Evolutionary conservation across 1,284 basidiomycete genomes (phyloP).

Genomic region (Ceratorhiza oryzae-sativae): DNA sequence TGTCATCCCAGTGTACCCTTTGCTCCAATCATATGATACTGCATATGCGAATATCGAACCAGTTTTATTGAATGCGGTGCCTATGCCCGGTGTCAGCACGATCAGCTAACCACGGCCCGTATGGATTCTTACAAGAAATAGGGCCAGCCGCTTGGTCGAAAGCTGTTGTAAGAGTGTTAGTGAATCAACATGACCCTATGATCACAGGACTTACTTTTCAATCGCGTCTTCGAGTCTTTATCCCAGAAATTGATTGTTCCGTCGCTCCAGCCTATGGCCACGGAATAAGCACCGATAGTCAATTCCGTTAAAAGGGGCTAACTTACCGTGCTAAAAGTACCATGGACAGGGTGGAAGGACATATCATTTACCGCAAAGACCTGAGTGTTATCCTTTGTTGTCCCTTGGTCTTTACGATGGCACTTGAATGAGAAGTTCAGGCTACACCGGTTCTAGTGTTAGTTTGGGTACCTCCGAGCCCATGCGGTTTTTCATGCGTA

Average conservation of each 20-base stretch:
- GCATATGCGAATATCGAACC: slow-evolving; percentile 55
- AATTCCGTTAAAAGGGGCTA: slow-evolving; percentile 45
- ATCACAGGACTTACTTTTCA: slow-evolving; percentile 73
- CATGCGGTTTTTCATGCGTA: slow-evolving; percentile 50
- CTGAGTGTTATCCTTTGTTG: slow-evolving; percentile 74
- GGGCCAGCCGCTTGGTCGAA: slow-evolving; percentile 74
- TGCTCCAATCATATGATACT: slow-evolving; percentile 86
- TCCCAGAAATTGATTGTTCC: slow-evolving; percentile 68
- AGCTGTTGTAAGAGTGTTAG: slow-evolving; percentile 54
- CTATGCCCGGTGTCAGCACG: slow-evolving; percentile 43
- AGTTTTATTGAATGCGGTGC: slow-evolving; percentile 82
- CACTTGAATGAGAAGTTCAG: slow-evolving; percentile 97
- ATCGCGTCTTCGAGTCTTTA: slow-evolving; percentile 84
- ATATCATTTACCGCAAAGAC: slow-evolving; percentile 94
- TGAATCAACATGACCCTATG: slow-evolving; percentile 1
- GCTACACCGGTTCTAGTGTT: slow-evolving; percentile 51
- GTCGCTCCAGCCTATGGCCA: slow-evolving; percentile 36
- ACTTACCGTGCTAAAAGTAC: slow-evolving; percentile 95
- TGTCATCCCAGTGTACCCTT: slow-evolving; percentile 89
- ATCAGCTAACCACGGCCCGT: not conserved
- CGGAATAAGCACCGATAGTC: not conserved
- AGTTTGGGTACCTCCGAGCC: not conserved
- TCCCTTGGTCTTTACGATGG: slow-evolving; percentile 78
- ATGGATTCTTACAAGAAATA: slow-evolving; percentile 55
- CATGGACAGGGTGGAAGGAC: slow-evolving; percentile 89